Evolutionary conservation across 371 early-diverging fungal genomes (phyloP).

Genomic region (Mortierella polycephala): DNA sequence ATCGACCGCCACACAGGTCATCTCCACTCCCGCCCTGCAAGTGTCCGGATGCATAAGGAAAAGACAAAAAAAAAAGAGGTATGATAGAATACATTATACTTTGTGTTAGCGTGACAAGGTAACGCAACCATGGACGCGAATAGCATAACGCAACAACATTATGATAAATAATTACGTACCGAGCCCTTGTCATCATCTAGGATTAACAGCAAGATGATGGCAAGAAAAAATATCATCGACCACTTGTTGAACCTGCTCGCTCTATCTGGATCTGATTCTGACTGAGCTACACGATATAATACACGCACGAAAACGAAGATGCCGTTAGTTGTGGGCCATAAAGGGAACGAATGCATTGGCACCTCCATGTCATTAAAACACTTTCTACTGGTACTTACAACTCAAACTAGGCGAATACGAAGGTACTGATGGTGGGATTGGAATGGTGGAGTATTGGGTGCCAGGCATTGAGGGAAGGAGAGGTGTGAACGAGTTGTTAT

Average conservation of each 20-base stretch:
- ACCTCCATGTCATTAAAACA: not conserved
- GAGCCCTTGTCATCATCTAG: not conserved
- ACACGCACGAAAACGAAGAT: not conserved
- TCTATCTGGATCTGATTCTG: slow-evolving; percentile 1
- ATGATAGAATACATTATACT: not conserved
- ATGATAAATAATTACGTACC: not conserved
- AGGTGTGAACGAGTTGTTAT: slow-evolving; percentile 12
- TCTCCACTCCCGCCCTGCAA: not conserved
- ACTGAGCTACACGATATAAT: not conserved
- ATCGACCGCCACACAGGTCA: not conserved
- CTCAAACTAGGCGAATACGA: not conserved
- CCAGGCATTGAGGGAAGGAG: slow-evolving; percentile 6
- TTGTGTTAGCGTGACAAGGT: not conserved
- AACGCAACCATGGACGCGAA: not conserved
- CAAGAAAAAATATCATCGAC: slow-evolving; percentile 17
- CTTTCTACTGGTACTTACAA: not conserved
- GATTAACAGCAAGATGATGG: slow-evolving; percentile 10
- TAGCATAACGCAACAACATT: not conserved
- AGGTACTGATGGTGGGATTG: slow-evolving; percentile 6
- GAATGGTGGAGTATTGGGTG: slow-evolving; percentile 12
- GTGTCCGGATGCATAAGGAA: not conserved
- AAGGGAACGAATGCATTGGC: not conserved
- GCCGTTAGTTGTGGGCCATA: not conserved
- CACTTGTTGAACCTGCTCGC: slow-evolving; percentile 14
- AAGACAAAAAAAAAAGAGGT: not conserved